Percentiles rank a stretch among this genome's conserved stretches.
phyloP scores from a whole-genome alignment of 2,329 filamentous ascomycete species.

The Drechslerella dactyloides region DNA sequence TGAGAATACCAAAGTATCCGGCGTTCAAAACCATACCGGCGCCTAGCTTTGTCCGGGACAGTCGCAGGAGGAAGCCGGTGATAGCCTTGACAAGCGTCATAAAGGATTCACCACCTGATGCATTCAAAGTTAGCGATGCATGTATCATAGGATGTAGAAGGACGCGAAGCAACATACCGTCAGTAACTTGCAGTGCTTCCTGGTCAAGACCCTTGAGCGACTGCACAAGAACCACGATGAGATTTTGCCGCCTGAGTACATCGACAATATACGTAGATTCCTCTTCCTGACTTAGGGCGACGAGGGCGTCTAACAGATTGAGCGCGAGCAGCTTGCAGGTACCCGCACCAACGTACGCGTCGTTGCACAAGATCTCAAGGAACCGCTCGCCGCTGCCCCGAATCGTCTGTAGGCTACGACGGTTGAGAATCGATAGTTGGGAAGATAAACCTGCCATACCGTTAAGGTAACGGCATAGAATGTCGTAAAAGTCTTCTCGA shows the following conservation, averaged over 20 bases:
- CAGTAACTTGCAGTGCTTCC: constrained; percentile 69
- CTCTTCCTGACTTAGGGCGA: constrained; percentile 74
- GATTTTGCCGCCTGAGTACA: constrained; percentile 82
- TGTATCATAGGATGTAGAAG: constrained; percentile 14
- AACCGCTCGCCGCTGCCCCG: constrained; percentile 81
- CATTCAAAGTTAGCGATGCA: constrained; percentile 24
- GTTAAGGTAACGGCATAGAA: constrained; percentile 83
- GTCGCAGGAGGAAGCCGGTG: constrained; percentile 79
- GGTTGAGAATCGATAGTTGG: constrained; percentile 59
- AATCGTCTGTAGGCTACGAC: constrained; percentile 70
- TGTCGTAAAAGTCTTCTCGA: constrained; percentile 86
- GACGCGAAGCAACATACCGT: constrained; percentile 61
- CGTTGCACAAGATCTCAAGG: constrained; percentile 87
- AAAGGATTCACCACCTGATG: constrained; percentile 63
- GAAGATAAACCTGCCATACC: constrained; percentile 68
- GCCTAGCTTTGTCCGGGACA: constrained; percentile 82
- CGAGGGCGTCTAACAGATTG: constrained; percentile 78
- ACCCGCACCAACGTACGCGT: constrained; percentile 83
- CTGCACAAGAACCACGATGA: constrained; percentile 87
- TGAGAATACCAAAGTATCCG: constrained; percentile 81
- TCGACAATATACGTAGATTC: constrained; percentile 78
- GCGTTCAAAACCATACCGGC: constrained; percentile 87
- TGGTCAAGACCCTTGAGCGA: constrained; percentile 77
- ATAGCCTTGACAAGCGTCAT: constrained; percentile 73
- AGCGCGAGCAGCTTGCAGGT: constrained; percentile 84